Evolutionary conservation across 352 stramenopile species (phyloP).

Genomic region (Globisporangium echinulatum): DNA sequence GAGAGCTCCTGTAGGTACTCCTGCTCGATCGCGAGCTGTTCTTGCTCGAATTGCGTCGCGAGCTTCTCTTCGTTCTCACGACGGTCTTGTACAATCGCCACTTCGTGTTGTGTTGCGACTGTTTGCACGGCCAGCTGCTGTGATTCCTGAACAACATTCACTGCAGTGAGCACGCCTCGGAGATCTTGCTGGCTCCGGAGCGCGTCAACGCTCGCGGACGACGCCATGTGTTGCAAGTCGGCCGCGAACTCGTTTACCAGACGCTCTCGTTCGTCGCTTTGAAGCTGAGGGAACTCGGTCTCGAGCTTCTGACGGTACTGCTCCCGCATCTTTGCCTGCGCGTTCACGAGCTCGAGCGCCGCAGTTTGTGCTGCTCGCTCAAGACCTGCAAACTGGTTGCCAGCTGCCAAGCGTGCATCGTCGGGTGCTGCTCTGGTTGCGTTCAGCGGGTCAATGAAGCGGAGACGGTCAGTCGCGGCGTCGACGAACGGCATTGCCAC

Average conservation of each 20-base stretch:
- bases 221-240: conserved; percentile 41
- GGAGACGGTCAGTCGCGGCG: too few species aligned
- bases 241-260: conserved; percentile 46
- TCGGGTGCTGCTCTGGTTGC: too few species aligned
- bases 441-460: background rate
- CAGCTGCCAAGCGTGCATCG: background rate
- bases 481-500: background rate
- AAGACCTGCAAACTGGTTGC: conserved; percentile 1
- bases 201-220: conserved; percentile 37
- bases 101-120: conserved; percentile 17
- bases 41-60: conserved; percentile 33
- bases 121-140: conserved; percentile 15
- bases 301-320: conserved; percentile 41
- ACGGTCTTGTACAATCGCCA: background rate
- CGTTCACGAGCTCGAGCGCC: conserved; percentile 8
- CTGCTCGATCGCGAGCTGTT: conserved; percentile 43
- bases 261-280: conserved; percentile 33
- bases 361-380: conserved; percentile 5
- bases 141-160: conserved; percentile 20
- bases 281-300: conserved; percentile 34
- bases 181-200: conserved; percentile 39
- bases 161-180: conserved; percentile 24
- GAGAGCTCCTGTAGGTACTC: conserved; percentile 48
- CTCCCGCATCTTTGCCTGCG: conserved; percentile 20
- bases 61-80: conserved; percentile 9